Evolutionary conservation across 2,329 filamentous ascomycete species (phyloP), one percentile per base, ranked within the genome.

Genomic region (Colletotrichum sp.): DNA sequence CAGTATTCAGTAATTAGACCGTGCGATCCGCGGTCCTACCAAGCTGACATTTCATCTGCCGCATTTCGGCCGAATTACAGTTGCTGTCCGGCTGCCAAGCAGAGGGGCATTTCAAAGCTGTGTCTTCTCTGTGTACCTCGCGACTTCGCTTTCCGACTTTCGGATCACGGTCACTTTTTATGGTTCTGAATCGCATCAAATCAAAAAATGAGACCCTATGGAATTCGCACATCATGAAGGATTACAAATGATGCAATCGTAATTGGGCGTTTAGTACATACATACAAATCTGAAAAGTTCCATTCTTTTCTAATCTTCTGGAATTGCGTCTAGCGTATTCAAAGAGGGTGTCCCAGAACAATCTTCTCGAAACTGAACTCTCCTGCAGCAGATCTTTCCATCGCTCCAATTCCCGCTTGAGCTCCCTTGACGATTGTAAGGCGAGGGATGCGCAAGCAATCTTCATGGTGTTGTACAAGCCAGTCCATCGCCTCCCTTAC

Each of bases 181-280:
- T 22, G 43, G 10, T 48, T 13, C 22, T 8, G 43, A 6, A 48
- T 48, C 1, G n/a, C n/a, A 22, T 48, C 43, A 0, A 22, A 10
- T 22, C n/a, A 48, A 13, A 13, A 10, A 22, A 8, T 10, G n/a
- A 48, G 43, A n/a, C 0, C 9, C 39, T 43, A 12, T 4, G 39
- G 39, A 43, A 43, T 18, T 43, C 5, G 5, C 39, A n/a, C 39
- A 43, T 43, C 18, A n/a, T 6, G n/a, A 5, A 43, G 2, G 9
- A 43, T n/a, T 9, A 43, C 9, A 2, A 18, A n/a, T 43, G 39
- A 12, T 3, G 18, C 12, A 4, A 6, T n/a, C 9, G 43, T 48
- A 48, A 22, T 1, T 13, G 6, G 6, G n/a, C 10, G n/a, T 13
- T 8, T 6, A 0, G 43, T 9, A 0, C 18, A n/a, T 22, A 43